phyloP scores from a whole-genome alignment of 106 monocot genomes.

The Agapanthus africanus region DNA sequence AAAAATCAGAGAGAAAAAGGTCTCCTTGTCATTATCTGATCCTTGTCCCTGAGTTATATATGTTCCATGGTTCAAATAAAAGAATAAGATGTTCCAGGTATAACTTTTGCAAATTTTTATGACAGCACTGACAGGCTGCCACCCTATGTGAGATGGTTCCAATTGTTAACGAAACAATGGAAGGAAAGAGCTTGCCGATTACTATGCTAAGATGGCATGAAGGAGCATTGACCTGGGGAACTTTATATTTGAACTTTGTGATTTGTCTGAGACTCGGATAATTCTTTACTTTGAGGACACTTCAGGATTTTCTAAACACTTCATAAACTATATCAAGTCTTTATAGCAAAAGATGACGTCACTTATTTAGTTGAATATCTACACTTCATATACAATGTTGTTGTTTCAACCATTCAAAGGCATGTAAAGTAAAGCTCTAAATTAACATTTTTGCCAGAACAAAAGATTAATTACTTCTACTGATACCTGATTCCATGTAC shows the following conservation, averaged over 20 bases:
- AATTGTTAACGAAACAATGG: no score
- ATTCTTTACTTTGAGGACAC: no score
- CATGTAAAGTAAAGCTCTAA: neutral
- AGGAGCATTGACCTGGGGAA: no score
- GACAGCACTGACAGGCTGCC: neutral
- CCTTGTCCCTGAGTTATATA: neutral
- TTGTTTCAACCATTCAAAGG: no score
- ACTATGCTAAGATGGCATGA: no score
- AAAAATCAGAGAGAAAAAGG: neutral
- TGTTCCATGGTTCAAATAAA: neutral
- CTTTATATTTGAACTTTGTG: no score
- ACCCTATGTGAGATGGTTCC: no score
- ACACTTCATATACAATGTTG: no score
- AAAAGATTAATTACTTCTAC: neutral
- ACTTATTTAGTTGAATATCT: no score
- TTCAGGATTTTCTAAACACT: no score
- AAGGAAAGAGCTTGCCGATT: no score
- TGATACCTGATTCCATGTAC: neutral
- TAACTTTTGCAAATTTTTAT: neutral
- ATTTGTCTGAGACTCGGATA: no score
- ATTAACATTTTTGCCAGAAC: neutral
- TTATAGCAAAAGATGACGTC: neutral
- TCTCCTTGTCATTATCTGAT: neutral
- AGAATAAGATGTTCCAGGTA: neutral
- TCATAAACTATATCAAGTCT: neutral